Evolutionary conservation across 2,329 filamentous ascomycete species (phyloP), one percentile per base, ranked within the genome.

Genomic region (Volutella citrinella): DNA sequence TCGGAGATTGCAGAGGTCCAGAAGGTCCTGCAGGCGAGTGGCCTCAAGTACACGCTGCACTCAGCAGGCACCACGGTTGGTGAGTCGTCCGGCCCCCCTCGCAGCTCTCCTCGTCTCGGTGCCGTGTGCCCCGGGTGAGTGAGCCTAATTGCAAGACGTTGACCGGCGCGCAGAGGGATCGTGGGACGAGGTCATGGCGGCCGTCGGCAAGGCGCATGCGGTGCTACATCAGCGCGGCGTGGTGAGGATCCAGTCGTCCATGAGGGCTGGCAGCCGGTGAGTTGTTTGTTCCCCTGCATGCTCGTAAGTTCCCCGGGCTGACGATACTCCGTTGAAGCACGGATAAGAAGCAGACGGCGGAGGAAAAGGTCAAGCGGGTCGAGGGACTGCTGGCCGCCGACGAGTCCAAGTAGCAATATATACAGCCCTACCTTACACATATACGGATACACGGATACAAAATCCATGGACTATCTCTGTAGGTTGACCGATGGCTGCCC

Each of bases 41-140:
- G 88, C 3, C 62, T 97, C 43, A 82, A 79, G 45, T 91, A 90
- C 59, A 81, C 76, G 28, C 93, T 97, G 87, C 91, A 97, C 65
- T 90, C 87, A 17, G 90, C 89, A 3, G 93, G 91, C 10, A 96
- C 91, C 0, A 97, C 91, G 0, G 77, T 97, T 35, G 89, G 88
- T 93, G 69, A 38, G 81, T 69, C 35, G 18, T 28, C 10, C 20
- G 21, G 19, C 31, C 21, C 25, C 13, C 20, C 20, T 22, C 20
- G 12, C 20, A 22, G 20, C 20, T 22, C 8, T 12, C 20, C n/a
- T n/a, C n/a, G n/a, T n/a, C n/a, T n/a, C n/a, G n/a, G n/a, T 28
- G 22, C 17, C 14, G 8, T 11, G 16, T 24, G 6, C 13, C 20
- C 12, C 9, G 20, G 20, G 20, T 9, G 9, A 22, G 20, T 22